Evolutionary conservation across 169 alveolate species (phyloP), one percentile per base, ranked within the genome.

Genomic region (Cryptosporidium parvum): DNA sequence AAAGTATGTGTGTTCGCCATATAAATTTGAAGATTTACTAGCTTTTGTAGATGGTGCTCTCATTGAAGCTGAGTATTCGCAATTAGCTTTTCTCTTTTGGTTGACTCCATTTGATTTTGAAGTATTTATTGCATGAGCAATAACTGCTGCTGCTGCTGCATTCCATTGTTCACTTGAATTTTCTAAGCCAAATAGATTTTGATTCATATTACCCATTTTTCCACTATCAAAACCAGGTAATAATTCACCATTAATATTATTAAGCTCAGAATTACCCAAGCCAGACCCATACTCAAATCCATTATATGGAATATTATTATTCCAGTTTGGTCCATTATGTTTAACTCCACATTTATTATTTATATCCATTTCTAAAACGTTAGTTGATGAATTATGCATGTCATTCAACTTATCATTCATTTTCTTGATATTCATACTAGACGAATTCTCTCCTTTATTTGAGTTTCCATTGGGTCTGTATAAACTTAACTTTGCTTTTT

Each of bases 131-230:
- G 86, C 86, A 75, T 75, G 86, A 21, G 86, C 86, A n/a, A 75
- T 75, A 10, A 75, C 86, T 56, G 86, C 86, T 7, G 86, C 86
- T 35, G 86, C 86, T 37, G 86, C 71, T 33, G 65, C 86, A 61
- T 75, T 75, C 86, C 86, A 75, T n/a, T 75, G 86, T 35, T 75
- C 86, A 58, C 71, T 75, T 61, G 86, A 35, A 53, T 75, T 75
- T 48, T 75, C 86, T 9, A 61, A 31, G 44, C 62, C 35, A 61
- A 75, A 75, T 61, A 75, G 44, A 39, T 75, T 53, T 37, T 56
- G 70, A 39, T 75, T 75, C 23, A 45, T 42, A 35, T 44, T 44
- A 56, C n/a, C 58, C 2, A 33, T 39, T 31, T 75, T 75, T 37
- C 39, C 45, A 10, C 44, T 45, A 21, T 59, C 86, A 61, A 58